Evolutionary conservation across 1,139 yeast genomes (phyloP).

Genomic region (Candida sp.): DNA sequence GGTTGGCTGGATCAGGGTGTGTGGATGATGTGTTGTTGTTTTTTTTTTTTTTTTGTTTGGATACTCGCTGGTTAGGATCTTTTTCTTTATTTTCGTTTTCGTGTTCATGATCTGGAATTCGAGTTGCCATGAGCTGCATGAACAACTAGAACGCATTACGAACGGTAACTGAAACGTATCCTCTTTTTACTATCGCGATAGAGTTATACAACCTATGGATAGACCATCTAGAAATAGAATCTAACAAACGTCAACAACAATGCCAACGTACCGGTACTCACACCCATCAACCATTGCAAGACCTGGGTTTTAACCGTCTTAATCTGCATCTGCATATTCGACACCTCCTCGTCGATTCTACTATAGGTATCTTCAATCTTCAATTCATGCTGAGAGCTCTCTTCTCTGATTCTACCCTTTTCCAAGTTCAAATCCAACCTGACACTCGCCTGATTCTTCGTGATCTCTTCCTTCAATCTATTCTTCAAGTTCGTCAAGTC

Average conservation of each 20-base stretch:
- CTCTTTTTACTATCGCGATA: no score
- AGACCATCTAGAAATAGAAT: slow-evolving; percentile 56
- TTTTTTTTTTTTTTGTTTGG: neutral
- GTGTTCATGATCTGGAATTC: neutral
- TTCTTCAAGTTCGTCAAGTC: slow-evolving; percentile 89
- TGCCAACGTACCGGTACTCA: slow-evolving; percentile 97
- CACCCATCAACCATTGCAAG: slow-evolving; percentile 98
- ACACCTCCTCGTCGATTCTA: slow-evolving; percentile 92
- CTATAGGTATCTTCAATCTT: slow-evolving; percentile 96
- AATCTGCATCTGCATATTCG: slow-evolving; percentile 93
- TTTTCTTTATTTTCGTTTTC: slow-evolving; percentile 4
- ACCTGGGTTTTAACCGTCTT: slow-evolving; percentile 96
- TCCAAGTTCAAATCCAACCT: slow-evolving; percentile 89
- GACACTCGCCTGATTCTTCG: slow-evolving; percentile 90
- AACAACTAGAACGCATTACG: neutral
- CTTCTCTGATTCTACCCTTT: slow-evolving; percentile 95
- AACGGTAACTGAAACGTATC: no score
- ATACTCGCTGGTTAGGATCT: neutral
- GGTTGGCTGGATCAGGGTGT: neutral
- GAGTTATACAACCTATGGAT: no score
- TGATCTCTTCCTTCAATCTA: slow-evolving; percentile 87
- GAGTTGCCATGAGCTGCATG: neutral
- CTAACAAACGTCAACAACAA: slow-evolving; percentile 90
- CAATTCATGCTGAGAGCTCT: slow-evolving; percentile 88
- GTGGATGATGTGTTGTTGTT: neutral